These are phyloP conservation scores for Neonectria magnoliae DNA, from an alignment of 2,329 filamentous ascomycete genomes.

Conservation along the genomic window DNA sequence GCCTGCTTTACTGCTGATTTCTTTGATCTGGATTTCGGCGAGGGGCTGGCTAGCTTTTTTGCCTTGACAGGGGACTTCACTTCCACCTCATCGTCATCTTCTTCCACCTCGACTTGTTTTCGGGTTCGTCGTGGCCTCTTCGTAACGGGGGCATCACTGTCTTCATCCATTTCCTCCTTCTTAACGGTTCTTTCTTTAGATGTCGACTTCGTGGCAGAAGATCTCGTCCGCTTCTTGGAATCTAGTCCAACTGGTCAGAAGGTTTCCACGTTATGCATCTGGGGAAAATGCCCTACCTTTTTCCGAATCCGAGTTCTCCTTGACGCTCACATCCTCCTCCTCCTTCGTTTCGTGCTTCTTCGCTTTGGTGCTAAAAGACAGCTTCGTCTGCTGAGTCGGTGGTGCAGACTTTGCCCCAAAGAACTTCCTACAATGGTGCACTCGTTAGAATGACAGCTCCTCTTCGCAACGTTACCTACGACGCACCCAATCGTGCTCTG, in stretches of 20 bases:
- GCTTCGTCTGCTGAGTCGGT: conserved; percentile 78
- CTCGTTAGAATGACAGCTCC: conserved; percentile 10
- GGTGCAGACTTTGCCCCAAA: conserved; percentile 70
- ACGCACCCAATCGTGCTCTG: conserved; percentile 80
- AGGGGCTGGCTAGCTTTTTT: conserved; percentile 31
- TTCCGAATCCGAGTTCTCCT: conserved; percentile 52
- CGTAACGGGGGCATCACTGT: conserved; percentile 67
- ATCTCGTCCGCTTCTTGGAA: conserved; percentile 58
- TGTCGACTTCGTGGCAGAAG: conserved; percentile 24
- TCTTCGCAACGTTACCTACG: conserved; percentile 31
- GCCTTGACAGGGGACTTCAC: conserved; percentile 38
- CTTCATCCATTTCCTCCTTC: conserved; percentile 57
- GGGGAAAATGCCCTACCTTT: conserved; percentile 45
- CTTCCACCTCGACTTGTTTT: conserved; percentile 62
- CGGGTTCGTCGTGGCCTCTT: conserved; percentile 65
- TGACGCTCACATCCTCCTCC: conserved; percentile 43
- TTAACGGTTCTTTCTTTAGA: conserved; percentile 37
- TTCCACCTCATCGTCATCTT: conserved; percentile 58
- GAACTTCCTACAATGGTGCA: conserved; percentile 74
- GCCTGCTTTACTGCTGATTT: conserved; percentile 33
- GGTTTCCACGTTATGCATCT: conserved; percentile 5
- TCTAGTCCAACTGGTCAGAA: conserved; percentile 43
- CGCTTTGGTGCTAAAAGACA: conserved; percentile 76
- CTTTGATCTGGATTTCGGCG: conserved; percentile 37
- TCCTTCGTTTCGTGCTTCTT: conserved; percentile 50